Evolutionary conservation across 148 eudicot genomes (phyloP).

Genomic region (Talinum fruticosum): DNA sequence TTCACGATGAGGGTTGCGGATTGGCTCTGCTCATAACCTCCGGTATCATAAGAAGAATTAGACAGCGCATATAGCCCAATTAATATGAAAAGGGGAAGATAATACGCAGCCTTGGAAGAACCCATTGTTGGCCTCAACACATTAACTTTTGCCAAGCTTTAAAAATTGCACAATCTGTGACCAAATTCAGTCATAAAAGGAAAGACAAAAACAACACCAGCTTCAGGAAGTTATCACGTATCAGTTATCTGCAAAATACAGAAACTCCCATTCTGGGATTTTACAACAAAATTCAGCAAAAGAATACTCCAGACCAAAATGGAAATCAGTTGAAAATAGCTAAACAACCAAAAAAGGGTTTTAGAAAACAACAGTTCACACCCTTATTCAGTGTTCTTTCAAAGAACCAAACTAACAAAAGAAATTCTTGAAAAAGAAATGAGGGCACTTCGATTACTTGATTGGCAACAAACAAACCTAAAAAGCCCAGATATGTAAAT

Average conservation of each 20-base stretch:
- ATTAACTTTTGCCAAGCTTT: slow-evolving; percentile 25
- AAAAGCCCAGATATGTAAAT: slow-evolving; percentile 1
- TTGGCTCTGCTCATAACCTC: slow-evolving; percentile 37
- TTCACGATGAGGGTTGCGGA: slow-evolving; percentile 56
- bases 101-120: slow-evolving; percentile 23
- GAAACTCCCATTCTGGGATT: background rate
- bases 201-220: background rate
- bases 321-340: background rate
- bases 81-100: slow-evolving; percentile 33
- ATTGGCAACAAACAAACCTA: slow-evolving; percentile 9
- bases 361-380: background rate
- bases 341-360: background rate
- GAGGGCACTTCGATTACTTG: background rate
- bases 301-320: background rate
- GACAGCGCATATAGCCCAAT: slow-evolving; percentile 33
- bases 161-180: slow-evolving; percentile 13
- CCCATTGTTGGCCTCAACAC: slow-evolving; percentile 48
- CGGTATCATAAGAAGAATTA: slow-evolving; percentile 35
- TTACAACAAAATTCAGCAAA: background rate
- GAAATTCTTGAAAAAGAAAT: background rate
- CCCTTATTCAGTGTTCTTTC: background rate
- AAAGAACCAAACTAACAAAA: background rate
- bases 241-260: background rate
- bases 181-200: background rate
- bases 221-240: slow-evolving; percentile 2